phyloP scores from a whole-genome alignment of 352 stramenopile species.

The Pythium aquatile region DNA sequence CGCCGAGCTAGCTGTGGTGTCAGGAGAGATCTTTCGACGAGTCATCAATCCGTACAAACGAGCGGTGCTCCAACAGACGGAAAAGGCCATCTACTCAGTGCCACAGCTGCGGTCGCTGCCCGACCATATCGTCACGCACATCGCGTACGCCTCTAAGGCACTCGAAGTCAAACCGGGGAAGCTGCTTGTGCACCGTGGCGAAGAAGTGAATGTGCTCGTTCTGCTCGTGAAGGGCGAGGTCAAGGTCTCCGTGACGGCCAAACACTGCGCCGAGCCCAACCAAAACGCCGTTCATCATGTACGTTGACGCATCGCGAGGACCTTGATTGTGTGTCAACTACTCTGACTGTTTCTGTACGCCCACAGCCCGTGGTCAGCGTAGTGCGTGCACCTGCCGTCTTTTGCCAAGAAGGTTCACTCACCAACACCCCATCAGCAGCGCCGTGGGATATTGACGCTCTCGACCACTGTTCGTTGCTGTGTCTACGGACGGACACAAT shows the following conservation, averaged over 20 bases:
- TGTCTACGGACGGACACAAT: conserved; percentile 59
- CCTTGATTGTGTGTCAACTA: neutral
- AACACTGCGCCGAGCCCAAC: conserved; percentile 15
- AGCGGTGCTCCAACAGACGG: conserved; percentile 52
- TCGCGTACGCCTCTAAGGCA: conserved; percentile 61
- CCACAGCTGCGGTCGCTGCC: conserved; percentile 46
- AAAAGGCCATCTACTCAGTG: conserved; percentile 52
- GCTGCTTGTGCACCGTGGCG: conserved; percentile 46
- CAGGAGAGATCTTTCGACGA: conserved; percentile 62
- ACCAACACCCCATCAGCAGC: conserved; percentile 36
- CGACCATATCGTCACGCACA: conserved; percentile 50
- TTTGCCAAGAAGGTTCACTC: conserved; percentile 62
- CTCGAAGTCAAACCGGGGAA: conserved; percentile 41
- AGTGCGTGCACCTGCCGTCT: conserved; percentile 59
- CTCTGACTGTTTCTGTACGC: neutral
- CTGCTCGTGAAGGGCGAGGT: conserved; percentile 62
- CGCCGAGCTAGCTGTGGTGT: conserved; percentile 56
- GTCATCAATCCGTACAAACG: conserved; percentile 75
- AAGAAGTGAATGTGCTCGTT: conserved; percentile 60
- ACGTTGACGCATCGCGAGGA: neutral
- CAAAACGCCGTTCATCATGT: conserved; percentile 2
- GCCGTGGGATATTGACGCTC: conserved; percentile 59
- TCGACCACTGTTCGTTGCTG: conserved; percentile 56
- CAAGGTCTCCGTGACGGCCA: conserved; percentile 44
- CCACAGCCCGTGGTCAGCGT: conserved; percentile 51